Evolutionary conservation across 352 stramenopile species (phyloP).

Genomic region (Pythium biforme): DNA sequence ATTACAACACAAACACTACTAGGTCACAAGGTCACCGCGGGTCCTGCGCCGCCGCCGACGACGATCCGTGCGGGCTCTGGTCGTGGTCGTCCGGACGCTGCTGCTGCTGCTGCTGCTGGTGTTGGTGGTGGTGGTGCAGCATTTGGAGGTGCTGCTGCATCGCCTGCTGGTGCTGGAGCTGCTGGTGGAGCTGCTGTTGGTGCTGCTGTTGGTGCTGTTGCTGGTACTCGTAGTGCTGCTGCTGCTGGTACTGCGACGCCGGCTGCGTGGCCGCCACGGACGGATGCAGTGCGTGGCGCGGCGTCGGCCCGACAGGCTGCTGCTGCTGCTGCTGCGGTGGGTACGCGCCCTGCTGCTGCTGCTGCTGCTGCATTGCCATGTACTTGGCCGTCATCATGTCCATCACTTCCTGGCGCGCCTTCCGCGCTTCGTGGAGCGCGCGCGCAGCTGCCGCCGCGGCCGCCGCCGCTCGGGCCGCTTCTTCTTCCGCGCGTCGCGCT

Average conservation of each 20-base stretch:
- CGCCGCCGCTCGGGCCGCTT: slow-evolving; percentile 67
- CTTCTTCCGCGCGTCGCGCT: slow-evolving; percentile 75
- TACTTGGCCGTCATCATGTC: slow-evolving; percentile 80
- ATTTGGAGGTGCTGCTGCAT: slow-evolving; percentile 38
- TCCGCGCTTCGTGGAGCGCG: slow-evolving; percentile 72
- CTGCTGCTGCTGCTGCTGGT: slow-evolving; percentile 17
- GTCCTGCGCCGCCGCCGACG: not conserved
- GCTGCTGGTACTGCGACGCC: slow-evolving; percentile 43
- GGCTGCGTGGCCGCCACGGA: slow-evolving; percentile 33
- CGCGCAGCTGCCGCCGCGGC: slow-evolving; percentile 65
- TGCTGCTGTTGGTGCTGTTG: slow-evolving; percentile 37
- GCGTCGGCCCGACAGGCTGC: slow-evolving; percentile 9
- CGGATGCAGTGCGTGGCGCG: slow-evolving; percentile 23
- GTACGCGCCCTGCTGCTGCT: slow-evolving; percentile 33
- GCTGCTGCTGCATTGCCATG: slow-evolving; percentile 67
- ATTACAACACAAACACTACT: slow-evolving; percentile 8
- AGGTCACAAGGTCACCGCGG: not conserved
- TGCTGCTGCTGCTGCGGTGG: slow-evolving; percentile 27
- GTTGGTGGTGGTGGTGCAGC: slow-evolving; percentile 25
- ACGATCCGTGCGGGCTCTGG: slow-evolving; percentile 1
- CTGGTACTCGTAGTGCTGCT: slow-evolving; percentile 53
- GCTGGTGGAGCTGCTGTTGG: slow-evolving; percentile 40
- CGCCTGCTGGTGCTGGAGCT: slow-evolving; percentile 37
- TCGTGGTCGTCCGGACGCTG: slow-evolving; percentile 6
- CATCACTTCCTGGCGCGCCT: slow-evolving; percentile 77